A percentile compares a stretch with the other conserved stretches of the same genome.
phyloP scores from a whole-genome alignment of 768 basidiomycete species.

The Lentinus tigrinus region DNA sequence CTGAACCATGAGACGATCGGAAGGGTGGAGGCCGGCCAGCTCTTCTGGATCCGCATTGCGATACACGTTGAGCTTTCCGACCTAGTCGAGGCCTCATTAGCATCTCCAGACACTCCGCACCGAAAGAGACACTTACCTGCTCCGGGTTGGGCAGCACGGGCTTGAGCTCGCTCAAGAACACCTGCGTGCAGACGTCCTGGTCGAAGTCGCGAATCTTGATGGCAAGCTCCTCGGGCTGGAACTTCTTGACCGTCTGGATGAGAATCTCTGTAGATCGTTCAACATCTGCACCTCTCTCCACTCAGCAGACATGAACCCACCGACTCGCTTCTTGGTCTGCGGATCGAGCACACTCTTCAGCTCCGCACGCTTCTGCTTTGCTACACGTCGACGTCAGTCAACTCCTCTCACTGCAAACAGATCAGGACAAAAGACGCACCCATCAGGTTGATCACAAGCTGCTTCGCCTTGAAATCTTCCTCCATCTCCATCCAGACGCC shows the following conservation, averaged over 20 bases:
- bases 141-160: conserved; percentile 89
- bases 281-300: neutral
- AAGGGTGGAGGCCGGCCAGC: conserved; percentile 84
- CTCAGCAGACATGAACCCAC: conserved; percentile 45
- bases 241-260: conserved; percentile 80
- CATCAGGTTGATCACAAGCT: conserved; percentile 87
- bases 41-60: conserved; percentile 85
- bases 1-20: conserved; percentile 96
- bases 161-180: conserved; percentile 87
- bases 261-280: conserved; percentile 67
- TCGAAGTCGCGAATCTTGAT: conserved; percentile 85
- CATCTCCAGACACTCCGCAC: neutral
- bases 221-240: conserved; percentile 86
- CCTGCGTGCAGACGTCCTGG: conserved; percentile 80
- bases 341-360: conserved; percentile 89
- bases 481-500: conserved; percentile 97
- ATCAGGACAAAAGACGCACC: conserved; percentile 50
- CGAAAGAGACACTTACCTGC: conserved; percentile 48
- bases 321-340: conserved; percentile 90
- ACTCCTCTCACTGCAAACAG: too few species aligned
- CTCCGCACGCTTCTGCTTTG: conserved; percentile 83
- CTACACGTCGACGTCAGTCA: conserved; percentile 33
- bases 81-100: conserved; percentile 36
- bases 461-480: conserved; percentile 96
- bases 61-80: conserved; percentile 88